Evolutionary conservation across 208 protist genomes (phyloP).

Genomic region (Acanthamoeba culbertsoni): DNA sequence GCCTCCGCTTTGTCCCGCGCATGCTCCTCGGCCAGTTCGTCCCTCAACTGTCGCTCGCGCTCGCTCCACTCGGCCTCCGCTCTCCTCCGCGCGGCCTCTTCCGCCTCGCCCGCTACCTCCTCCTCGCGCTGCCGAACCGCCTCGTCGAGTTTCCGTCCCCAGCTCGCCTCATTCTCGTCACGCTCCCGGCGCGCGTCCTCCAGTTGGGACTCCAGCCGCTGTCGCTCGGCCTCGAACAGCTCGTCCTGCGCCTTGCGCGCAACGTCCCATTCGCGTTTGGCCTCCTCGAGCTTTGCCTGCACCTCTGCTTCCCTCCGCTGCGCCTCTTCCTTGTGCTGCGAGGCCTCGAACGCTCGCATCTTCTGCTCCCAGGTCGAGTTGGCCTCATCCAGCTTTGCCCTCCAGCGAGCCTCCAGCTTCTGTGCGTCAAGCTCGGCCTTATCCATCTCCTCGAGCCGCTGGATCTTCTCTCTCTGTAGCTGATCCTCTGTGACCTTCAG

Average conservation of each 20-base stretch:
- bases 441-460: too few species aligned
- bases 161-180: background rate
- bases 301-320: background rate
- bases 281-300: background rate
- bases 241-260: too few species aligned
- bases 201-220: background rate
- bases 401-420: too few species aligned
- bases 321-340: background rate
- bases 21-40: background rate
- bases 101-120: background rate
- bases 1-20: background rate
- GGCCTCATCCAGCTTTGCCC: too few species aligned
- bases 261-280: background rate
- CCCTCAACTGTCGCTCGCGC: background rate
- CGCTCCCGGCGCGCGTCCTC: too few species aligned
- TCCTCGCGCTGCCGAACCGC: background rate
- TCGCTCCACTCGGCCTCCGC: background rate
- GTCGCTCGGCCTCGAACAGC: background rate
- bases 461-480: too few species aligned
- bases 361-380: too few species aligned
- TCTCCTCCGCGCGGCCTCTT: background rate
- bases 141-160: background rate
- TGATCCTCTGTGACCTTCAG: too few species aligned
- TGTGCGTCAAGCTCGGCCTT: background rate
- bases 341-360: too few species aligned